Percentiles rank a stretch among this genome's conserved stretches.
phyloP scores from a whole-genome alignment of 306 rosid species.

The Prosopis cineraria region DNA sequence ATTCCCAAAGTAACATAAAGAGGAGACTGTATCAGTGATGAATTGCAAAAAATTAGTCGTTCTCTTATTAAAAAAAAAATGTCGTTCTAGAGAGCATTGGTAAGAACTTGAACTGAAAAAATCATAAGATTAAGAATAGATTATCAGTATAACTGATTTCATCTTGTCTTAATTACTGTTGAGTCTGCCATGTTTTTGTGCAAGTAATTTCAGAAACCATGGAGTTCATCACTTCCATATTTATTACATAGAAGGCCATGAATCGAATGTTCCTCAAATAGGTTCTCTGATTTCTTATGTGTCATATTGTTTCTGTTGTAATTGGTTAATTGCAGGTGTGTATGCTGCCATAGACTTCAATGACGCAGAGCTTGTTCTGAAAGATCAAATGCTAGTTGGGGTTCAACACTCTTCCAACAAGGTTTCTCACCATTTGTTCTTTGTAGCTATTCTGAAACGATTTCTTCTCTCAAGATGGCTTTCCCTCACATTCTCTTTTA shows the following conservation, averaged over 20 bases:
- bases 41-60: background rate
- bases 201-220: background rate
- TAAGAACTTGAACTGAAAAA: background rate
- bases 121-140: background rate
- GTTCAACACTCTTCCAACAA: conserved; percentile 81
- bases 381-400: conserved; percentile 80
- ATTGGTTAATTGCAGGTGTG: conserved; percentile 52
- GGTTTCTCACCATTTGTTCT: conserved; percentile 50
- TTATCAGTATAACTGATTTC: background rate
- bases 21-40: background rate
- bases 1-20: background rate
- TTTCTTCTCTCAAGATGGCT: background rate
- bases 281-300: background rate
- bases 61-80: no score
- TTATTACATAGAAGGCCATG: background rate
- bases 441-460: background rate
- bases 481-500: conserved; percentile 27
- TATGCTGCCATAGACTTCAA: conserved; percentile 59
- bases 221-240: background rate
- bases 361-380: conserved; percentile 76
- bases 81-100: background rate
- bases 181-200: background rate
- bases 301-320: background rate
- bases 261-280: background rate
- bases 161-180: background rate